Evolutionary conservation across 169 alveolate species (phyloP).

Genomic region (Toxoplasma gondii): DNA sequence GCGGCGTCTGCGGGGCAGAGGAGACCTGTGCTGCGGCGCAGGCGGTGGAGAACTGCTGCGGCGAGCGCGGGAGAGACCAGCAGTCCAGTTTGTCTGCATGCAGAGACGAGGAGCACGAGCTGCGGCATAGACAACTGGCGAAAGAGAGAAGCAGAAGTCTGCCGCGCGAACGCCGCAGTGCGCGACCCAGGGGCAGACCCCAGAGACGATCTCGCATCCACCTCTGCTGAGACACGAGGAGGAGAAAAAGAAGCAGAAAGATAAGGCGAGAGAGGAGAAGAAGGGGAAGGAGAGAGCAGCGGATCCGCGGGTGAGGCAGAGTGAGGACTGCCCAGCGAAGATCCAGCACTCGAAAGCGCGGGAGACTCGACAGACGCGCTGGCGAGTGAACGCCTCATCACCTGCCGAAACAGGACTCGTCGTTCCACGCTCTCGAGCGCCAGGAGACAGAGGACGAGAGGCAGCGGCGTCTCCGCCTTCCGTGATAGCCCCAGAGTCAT

Average conservation of each 20-base stretch:
- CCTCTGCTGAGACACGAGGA: neutral
- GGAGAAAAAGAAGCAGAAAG: neutral
- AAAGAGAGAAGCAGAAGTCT: neutral
- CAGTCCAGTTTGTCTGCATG: neutral
- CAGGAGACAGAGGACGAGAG: neutral
- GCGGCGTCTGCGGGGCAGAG: neutral
- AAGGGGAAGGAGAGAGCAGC: neutral
- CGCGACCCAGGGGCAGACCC: neutral
- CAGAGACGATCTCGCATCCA: neutral
- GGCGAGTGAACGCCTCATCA: neutral
- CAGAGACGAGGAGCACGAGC: neutral
- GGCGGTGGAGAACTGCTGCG: slow-evolving; percentile 1
- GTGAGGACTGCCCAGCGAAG: neutral
- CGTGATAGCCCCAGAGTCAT: neutral
- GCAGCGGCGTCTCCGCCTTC: neutral
- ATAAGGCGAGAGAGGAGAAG: neutral
- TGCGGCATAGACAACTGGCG: neutral
- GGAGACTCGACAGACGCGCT: neutral
- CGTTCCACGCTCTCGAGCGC: neutral
- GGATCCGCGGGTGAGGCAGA: neutral
- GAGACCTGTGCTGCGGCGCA: slow-evolving; percentile 5
- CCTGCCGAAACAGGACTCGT: neutral
- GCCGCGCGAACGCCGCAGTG: neutral
- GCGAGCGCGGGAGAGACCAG: neutral
- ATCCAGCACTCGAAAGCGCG: neutral